phyloP scores from a whole-genome alignment of 179 eudicot species.

The Corrigiola litoralis region DNA sequence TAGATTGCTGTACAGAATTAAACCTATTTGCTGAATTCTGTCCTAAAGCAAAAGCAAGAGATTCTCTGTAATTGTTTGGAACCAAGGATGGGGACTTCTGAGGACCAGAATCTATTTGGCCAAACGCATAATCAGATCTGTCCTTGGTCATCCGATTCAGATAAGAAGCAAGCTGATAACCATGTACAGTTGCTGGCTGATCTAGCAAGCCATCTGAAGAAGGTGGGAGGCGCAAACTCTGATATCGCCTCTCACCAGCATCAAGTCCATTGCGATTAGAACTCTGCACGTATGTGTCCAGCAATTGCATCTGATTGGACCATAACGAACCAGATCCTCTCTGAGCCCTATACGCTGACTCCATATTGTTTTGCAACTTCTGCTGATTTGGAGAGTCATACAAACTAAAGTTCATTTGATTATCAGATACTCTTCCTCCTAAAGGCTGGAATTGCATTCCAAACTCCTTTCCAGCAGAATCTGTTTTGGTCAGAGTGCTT shows the following conservation, averaged over 20 bases:
- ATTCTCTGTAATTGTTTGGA: slow-evolving; percentile 42
- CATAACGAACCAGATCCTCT: slow-evolving; percentile 44
- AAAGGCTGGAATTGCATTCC: slow-evolving; percentile 28
- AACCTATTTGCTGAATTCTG: slow-evolving; percentile 46
- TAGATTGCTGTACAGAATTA: slow-evolving; percentile 46
- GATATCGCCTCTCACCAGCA: slow-evolving; percentile 65
- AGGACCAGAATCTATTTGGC: slow-evolving; percentile 36
- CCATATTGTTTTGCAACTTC: slow-evolving; percentile 24
- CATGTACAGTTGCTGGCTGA: slow-evolving; percentile 83
- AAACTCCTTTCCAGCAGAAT: slow-evolving; percentile 29
- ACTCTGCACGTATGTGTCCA: slow-evolving; percentile 45
- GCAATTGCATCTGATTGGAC: slow-evolving; percentile 41
- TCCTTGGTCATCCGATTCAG: slow-evolving; percentile 47
- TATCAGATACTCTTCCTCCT: slow-evolving; percentile 33
- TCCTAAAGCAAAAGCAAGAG: slow-evolving; percentile 36
- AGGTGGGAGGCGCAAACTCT: slow-evolving; percentile 68
- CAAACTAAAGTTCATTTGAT: slow-evolving; percentile 22
- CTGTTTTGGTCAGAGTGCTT: slow-evolving; percentile 12
- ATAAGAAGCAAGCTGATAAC: slow-evolving; percentile 57
- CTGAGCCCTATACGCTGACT: slow-evolving; percentile 30
- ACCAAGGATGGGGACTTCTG: slow-evolving; percentile 44
- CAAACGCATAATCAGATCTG: slow-evolving; percentile 38
- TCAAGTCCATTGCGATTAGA: slow-evolving; percentile 36
- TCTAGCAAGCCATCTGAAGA: slow-evolving; percentile 34
- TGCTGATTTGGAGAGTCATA: slow-evolving; percentile 29